Evolutionary conservation across 1,284 basidiomycete genomes (phyloP), one percentile per base, ranked within the genome.

Genomic region (Leccinum variabile): DNA sequence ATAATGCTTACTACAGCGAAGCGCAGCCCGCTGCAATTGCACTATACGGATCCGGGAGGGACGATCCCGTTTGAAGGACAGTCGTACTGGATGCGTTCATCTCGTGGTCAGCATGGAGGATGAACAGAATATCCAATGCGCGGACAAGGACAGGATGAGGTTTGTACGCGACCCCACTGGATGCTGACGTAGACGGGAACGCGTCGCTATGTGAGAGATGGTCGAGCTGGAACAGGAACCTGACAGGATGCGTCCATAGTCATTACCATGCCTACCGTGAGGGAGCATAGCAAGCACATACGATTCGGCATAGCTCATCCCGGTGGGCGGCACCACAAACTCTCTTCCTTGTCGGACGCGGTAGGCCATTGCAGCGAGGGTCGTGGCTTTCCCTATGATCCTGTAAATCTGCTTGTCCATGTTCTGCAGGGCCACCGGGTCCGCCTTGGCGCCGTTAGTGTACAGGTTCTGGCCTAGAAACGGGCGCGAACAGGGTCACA

Each of bases 361-460:
- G 72, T 94, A 95, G 0, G 92, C 91, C 91, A 94, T 94, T 85
- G 94, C 91, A 65, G 92, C 93, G 28, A 95, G 80, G 0, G 92
- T 94, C 1, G 91, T 92, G 11, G 91, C 89, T 72, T 95, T 95
- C 18, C 93, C 93, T 60, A 95, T 89, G 3, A 95, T 76, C 62
- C 94, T 81, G 76, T 88, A 93, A 58, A 95, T 95, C 72, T 95
- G 94, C 78, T 92, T 92, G 76, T 95, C 94, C 88, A 95, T 91
- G 53, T 85, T 81, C 33, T 82, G 87, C 4, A 95, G 81, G 3
- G 90, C 89, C 0, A 71, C 81, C 7, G 75, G 75, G 66, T 88
- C 78, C 3, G 80, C 80, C 61, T 80, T 79, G 69, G 90, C 84
- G 14, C 86, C 85, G 63, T 82, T 85, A 3, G 91, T 93, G 76